phyloP scores from a whole-genome alignment of 1,284 basidiomycete genomes.

The Hortiboletus rubellus region DNA sequence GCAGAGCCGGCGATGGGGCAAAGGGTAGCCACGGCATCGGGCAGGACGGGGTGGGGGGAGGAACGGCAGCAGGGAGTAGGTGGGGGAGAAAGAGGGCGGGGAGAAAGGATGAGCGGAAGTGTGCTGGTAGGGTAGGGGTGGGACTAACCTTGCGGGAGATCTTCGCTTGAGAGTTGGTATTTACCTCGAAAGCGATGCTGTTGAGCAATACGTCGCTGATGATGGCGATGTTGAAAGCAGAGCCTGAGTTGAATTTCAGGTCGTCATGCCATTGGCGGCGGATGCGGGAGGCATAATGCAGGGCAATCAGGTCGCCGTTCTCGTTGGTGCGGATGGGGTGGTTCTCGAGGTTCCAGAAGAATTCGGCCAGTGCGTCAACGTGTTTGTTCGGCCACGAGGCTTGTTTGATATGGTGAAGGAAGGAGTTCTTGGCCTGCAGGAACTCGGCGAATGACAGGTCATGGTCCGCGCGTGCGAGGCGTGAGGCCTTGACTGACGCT shows the following conservation, averaged over 20 bases:
- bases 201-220: no score
- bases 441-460: neutral
- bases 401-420: neutral
- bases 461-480: neutral
- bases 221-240: neutral
- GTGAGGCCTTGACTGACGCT: neutral
- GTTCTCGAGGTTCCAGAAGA: neutral
- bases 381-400: neutral
- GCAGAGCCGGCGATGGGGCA: no score
- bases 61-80: no score
- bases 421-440: neutral
- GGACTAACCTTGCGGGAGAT: neutral
- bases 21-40: no score
- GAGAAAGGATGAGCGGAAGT: no score
- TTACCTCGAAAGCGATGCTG: neutral
- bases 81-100: no score
- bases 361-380: neutral
- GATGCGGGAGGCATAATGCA: neutral
- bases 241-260: neutral
- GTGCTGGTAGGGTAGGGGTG: no score
- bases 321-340: neutral
- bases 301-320: neutral
- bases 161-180: fast-evolving
- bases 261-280: neutral
- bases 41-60: no score